A percentile compares a stretch with the other conserved stretches of the same genome.
Evolutionary conservation across 257 asterid species (phyloP).

Genomic region (Nicotiana obtusifolia): DNA sequence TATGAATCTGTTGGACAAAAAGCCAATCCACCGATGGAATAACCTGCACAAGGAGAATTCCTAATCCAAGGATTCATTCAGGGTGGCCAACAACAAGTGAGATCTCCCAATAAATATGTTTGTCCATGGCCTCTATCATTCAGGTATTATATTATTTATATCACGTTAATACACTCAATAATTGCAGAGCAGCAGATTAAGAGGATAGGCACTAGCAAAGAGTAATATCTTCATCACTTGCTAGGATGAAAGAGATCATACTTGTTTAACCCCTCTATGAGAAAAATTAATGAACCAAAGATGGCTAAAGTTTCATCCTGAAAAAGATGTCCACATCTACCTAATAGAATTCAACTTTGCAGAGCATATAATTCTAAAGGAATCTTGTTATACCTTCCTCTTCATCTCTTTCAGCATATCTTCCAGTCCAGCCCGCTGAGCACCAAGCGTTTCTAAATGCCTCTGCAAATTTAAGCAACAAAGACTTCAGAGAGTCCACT

Average conservation of each 20-base stretch:
- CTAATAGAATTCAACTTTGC: neutral
- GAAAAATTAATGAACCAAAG: neutral
- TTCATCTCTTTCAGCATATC: slow-evolving; percentile 27
- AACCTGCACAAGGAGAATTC: neutral
- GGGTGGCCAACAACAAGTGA: neutral
- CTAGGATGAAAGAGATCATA: neutral
- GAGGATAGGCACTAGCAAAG: slow-evolving; percentile 3
- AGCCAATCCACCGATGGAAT: neutral
- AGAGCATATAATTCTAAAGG: neutral
- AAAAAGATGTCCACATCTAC: neutral
- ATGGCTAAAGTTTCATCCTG: neutral
- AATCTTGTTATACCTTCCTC: slow-evolving; percentile 15
- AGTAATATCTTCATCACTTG: neutral
- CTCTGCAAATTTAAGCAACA: slow-evolving; percentile 13
- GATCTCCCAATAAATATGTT: neutral
- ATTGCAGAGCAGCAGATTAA: neutral
- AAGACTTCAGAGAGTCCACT: neutral
- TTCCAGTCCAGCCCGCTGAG: slow-evolving; percentile 23
- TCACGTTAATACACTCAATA: neutral
- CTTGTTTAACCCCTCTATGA: neutral
- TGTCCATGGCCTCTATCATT: neutral
- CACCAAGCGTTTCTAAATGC: slow-evolving; percentile 22
- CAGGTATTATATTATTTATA: neutral
- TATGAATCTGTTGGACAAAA: neutral
- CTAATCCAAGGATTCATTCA: neutral